Conservation (phyloP, 139 green algal species). For the Spirogloea muscicola region DNA sequence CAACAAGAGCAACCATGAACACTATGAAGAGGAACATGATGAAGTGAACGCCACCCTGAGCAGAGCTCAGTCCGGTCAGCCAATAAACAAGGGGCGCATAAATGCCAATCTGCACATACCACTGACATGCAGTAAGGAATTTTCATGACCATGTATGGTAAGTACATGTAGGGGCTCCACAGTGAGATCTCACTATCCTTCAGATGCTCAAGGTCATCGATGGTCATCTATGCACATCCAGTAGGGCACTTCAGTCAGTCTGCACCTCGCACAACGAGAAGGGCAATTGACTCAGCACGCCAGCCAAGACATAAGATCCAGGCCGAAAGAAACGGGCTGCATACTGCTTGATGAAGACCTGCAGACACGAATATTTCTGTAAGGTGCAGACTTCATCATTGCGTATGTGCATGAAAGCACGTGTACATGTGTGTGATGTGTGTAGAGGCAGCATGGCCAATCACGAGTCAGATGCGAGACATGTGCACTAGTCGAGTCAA, state of each 20-base stretch:
- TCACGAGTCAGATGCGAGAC: neutral
- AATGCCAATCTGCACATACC: conserved; percentile 21
- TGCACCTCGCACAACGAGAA: conserved; percentile 33
- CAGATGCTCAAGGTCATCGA: too few relatives aligned
- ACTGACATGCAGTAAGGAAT: too few relatives aligned
- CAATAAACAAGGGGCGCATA: conserved; percentile 25
- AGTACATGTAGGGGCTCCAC: too few relatives aligned
- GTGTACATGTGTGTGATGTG: neutral
- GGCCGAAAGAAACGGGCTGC: conserved; percentile 27
- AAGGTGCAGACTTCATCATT: too few relatives aligned
- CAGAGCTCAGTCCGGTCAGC: conserved; percentile 6
- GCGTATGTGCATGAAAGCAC: too few relatives aligned
- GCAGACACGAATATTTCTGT: neutral
- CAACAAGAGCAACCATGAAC: conserved; percentile 15
- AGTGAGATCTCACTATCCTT: too few relatives aligned
- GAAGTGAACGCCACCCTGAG: neutral
- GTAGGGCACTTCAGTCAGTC: too few relatives aligned
- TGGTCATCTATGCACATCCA: too few relatives aligned
- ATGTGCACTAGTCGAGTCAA: too few relatives aligned
- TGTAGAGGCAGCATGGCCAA: neutral
- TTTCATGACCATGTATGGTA: too few relatives aligned
- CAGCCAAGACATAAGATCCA: conserved; percentile 15
- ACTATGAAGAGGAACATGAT: conserved; percentile 34
- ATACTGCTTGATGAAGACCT: conserved; percentile 37
- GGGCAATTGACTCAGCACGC: neutral